phyloP scores from a whole-genome alignment of 2,329 filamentous ascomycete genomes.

The Bipolaris sorokiniana region DNA sequence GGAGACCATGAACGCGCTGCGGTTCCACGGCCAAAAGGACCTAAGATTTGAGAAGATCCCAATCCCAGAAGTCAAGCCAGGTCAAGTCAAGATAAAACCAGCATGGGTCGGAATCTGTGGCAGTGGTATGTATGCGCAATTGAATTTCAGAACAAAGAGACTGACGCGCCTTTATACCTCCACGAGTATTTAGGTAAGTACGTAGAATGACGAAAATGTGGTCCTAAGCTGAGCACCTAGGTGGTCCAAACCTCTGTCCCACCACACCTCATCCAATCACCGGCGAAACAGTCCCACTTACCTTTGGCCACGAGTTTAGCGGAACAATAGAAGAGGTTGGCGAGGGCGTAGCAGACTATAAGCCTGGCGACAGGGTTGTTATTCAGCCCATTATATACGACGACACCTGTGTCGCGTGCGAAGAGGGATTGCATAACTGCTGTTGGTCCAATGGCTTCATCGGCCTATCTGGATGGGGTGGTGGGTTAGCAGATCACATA shows the following conservation, averaged over 20 bases:
- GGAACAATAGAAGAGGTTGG: constrained; percentile 60
- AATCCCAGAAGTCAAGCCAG: constrained; percentile 48
- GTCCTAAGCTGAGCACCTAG: constrained; percentile 21
- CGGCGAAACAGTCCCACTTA: constrained; percentile 58
- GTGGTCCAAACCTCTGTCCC: constrained; percentile 57
- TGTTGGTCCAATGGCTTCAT: constrained; percentile 62
- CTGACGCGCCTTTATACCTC: constrained; percentile 42
- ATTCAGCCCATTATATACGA: constrained; percentile 64
- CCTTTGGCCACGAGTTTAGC: constrained; percentile 61
- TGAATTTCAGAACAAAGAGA: not conserved
- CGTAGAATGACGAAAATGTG: constrained; percentile 4
- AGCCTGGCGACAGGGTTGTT: constrained; percentile 56
- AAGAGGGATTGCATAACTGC: constrained; percentile 60
- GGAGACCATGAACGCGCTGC: constrained; percentile 54
- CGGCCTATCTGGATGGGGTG: constrained; percentile 60
- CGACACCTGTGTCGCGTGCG: constrained; percentile 58
- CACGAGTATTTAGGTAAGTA: constrained; percentile 53
- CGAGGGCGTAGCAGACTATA: constrained; percentile 56
- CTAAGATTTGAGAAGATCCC: constrained; percentile 53
- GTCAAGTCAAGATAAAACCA: constrained; percentile 53
- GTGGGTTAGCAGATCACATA: constrained; percentile 59
- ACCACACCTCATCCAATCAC: constrained; percentile 62
- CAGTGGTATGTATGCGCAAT: constrained; percentile 33
- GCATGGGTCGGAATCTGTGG: constrained; percentile 54
- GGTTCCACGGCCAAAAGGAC: constrained; percentile 54